Conservation (phyloP, 2,329 filamentous ascomycete species). For the Ascochyta viciae-villosae region DNA sequence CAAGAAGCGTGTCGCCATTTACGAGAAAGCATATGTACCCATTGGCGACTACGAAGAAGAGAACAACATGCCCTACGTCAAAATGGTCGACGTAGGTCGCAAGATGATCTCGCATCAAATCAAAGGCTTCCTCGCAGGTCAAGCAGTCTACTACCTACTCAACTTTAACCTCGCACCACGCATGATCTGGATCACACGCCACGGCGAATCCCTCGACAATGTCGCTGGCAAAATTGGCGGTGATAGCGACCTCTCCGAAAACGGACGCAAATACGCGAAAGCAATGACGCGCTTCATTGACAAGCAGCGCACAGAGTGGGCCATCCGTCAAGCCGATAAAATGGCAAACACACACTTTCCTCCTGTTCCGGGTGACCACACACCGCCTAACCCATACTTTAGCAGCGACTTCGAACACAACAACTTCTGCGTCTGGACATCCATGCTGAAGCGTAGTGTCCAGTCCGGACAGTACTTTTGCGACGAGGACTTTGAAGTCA, state of each 20-base stretch:
- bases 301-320: constrained; percentile 79
- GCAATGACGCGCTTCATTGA: constrained; percentile 86
- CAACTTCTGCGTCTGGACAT: constrained; percentile 98
- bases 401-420: constrained; percentile 64
- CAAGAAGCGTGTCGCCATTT: constrained; percentile 88
- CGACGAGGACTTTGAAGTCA: constrained; percentile 91
- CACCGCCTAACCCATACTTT: constrained; percentile 91
- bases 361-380: constrained; percentile 88
- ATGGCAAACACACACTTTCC: constrained; percentile 80
- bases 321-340: constrained; percentile 80
- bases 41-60: constrained; percentile 90
- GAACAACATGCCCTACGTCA: constrained; percentile 91
- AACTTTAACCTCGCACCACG: constrained; percentile 96
- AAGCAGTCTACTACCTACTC: constrained; percentile 91
- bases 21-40: constrained; percentile 92
- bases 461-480: constrained; percentile 91
- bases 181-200: constrained; percentile 97
- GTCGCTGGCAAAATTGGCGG: constrained; percentile 87
- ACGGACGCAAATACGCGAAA: constrained; percentile 79
- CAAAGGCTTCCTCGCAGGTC: constrained; percentile 87
- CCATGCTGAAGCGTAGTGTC: constrained; percentile 89
- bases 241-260: constrained; percentile 81
- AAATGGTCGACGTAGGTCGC: constrained; percentile 96
- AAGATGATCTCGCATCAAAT: constrained; percentile 92
- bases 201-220: constrained; percentile 92